Conservation (phyloP, 176 grass and related monocot genomes). For the Eleusine indica region DNA sequence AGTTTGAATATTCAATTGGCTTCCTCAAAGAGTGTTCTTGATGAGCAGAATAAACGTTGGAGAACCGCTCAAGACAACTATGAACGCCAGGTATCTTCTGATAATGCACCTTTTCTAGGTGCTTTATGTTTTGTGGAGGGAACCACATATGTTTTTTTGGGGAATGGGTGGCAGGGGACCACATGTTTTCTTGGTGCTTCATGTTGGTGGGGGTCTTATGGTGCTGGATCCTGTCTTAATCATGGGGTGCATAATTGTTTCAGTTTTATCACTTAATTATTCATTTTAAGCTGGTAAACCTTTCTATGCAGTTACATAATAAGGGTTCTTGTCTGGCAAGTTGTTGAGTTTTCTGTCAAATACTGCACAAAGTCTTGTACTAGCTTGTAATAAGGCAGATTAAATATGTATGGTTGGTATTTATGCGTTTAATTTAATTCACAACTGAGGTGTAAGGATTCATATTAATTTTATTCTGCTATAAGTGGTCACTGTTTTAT, state of each 20-base stretch:
- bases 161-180: too few species aligned
- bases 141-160: neutral
- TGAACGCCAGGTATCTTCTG: constrained; percentile 77
- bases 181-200: too few species aligned
- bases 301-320: neutral
- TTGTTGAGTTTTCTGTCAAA: neutral
- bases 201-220: neutral
- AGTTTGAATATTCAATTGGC: constrained; percentile 66
- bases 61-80: constrained; percentile 84
- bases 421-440: neutral
- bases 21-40: constrained; percentile 74
- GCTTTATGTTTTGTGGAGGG: neutral
- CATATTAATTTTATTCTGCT: neutral
- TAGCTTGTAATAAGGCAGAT: neutral
- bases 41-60: constrained; percentile 83
- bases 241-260: neutral
- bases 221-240: neutral
- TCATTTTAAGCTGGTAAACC: neutral
- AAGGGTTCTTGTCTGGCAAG: neutral
- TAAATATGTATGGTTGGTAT: constrained; percentile 3
- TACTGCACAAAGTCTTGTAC: constrained; percentile 8
- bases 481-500: neutral
- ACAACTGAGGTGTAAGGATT: neutral
- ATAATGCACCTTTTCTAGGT: neutral
- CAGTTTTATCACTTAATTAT: neutral